A percentile compares a stretch with the other conserved stretches of the same genome.
Conservation (phyloP, 495 filamentous ascomycete genomes). For the Aspergillus sclerotioniger region DNA sequence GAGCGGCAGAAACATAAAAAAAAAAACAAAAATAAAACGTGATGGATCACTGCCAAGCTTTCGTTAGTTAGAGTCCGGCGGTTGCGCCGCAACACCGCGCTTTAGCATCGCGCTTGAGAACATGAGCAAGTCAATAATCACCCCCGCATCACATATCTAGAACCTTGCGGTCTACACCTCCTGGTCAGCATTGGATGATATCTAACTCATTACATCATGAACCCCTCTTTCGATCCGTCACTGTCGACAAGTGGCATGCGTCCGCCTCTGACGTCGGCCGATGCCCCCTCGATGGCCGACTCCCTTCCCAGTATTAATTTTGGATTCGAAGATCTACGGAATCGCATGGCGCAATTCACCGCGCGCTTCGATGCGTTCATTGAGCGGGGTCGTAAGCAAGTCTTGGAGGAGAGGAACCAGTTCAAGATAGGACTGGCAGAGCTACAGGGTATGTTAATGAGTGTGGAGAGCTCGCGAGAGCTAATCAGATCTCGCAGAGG, state of each 20-base stretch:
- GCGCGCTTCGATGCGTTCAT: slow-evolving; percentile 91
- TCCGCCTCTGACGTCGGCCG: slow-evolving; percentile 57
- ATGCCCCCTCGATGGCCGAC: slow-evolving; percentile 68
- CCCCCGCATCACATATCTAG: not conserved
- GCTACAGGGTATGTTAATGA: slow-evolving; percentile 66
- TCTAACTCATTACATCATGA: slow-evolving; percentile 44
- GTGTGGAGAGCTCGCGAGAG: not conserved
- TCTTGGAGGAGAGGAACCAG: slow-evolving; percentile 89
- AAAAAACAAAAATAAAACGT: not conserved
- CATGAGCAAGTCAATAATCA: not conserved
- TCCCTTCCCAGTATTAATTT: slow-evolving; percentile 89
- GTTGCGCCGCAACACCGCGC: slow-evolving; percentile 36
- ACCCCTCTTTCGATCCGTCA: slow-evolving; percentile 72
- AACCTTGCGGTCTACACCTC: not conserved
- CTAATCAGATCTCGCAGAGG: slow-evolving; percentile 58
- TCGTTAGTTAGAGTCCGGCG: slow-evolving; percentile 5
- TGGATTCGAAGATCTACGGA: slow-evolving; percentile 92
- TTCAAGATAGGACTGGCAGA: slow-evolving; percentile 89
- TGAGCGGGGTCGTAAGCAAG: slow-evolving; percentile 80
- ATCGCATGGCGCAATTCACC: slow-evolving; percentile 92
- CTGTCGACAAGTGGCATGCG: slow-evolving; percentile 73
- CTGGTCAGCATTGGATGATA: not conserved
- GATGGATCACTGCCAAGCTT: slow-evolving; percentile 15
- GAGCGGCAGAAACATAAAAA: not conserved
- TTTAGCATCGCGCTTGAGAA: slow-evolving; percentile 1